Percentiles rank a stretch among this genome's conserved stretches.
Conservation (phyloP, 2,329 filamentous ascomycete genomes). For the Penicillium sp. region DNA sequence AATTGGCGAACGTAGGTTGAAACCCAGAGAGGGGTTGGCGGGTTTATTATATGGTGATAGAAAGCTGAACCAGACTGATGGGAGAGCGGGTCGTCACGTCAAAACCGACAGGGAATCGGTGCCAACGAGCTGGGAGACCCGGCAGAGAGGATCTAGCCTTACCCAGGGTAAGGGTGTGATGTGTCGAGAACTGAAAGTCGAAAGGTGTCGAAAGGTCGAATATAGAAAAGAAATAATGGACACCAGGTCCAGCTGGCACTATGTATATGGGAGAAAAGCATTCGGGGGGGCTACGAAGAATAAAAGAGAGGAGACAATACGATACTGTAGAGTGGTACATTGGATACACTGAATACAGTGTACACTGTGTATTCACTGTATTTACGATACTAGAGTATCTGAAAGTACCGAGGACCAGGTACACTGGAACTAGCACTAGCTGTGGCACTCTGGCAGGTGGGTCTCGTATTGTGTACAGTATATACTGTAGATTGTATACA, state of each 20-base stretch:
- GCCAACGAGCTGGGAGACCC: slow-evolving; percentile 14
- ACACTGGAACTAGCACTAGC: too few species aligned
- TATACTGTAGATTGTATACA: too few species aligned
- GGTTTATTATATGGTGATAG: background rate
- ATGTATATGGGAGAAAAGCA: background rate
- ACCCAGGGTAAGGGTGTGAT: background rate
- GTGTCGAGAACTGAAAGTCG: background rate
- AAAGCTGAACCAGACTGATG: slow-evolving; percentile 1
- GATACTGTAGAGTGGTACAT: background rate
- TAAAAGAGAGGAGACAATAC: background rate
- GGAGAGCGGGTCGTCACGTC: background rate
- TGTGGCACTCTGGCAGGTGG: background rate
- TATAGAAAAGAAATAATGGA: background rate
- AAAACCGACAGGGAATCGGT: background rate
- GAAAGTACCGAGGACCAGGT: slow-evolving; percentile 8
- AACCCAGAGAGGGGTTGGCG: too few species aligned
- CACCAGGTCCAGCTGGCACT: background rate
- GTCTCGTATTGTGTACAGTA: too few species aligned
- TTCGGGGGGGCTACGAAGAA: background rate
- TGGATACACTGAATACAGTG: background rate
- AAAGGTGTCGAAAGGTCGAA: background rate
- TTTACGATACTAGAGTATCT: background rate
- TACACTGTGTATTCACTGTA: background rate
- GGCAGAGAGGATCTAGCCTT: slow-evolving; percentile 3
- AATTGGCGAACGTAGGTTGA: too few species aligned